Percentiles rank a stretch among this genome's conserved stretches.
These are phyloP conservation scores for Fusarium sp. DNA, from an alignment of 2,329 filamentous ascomycete genomes.

Conservation along the genomic window DNA sequence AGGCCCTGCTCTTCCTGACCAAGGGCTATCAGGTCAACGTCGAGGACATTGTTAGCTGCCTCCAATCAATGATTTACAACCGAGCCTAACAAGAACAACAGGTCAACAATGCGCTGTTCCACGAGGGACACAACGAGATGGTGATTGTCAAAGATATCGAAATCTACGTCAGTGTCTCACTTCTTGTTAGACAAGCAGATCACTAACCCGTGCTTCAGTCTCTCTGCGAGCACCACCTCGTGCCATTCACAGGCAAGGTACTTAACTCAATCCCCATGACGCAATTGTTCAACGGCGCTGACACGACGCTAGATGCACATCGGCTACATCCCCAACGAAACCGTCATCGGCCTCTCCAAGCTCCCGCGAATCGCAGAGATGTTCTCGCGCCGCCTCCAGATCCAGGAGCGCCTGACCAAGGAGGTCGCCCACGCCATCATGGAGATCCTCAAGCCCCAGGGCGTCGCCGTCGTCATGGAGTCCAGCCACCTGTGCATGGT, in stretches of 20 bases:
- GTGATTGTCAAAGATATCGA: constrained; percentile 99
- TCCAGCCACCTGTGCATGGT: constrained; percentile 98
- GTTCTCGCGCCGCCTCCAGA: constrained; percentile 93
- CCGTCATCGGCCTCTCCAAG: constrained; percentile 96
- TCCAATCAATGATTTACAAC: not conserved
- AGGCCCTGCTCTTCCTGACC: constrained; percentile 96
- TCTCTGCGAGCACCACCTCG: constrained; percentile 96
- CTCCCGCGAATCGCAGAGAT: constrained; percentile 96
- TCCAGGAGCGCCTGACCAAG: constrained; percentile 96
- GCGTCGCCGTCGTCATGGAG: constrained; percentile 98
- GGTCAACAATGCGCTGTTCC: constrained; percentile 92
- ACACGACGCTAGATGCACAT: constrained; percentile 88
- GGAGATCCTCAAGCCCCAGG: constrained; percentile 92
- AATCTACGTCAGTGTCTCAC: constrained; percentile 65
- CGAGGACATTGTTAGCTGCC: constrained; percentile 75
- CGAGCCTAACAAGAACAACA: no score
- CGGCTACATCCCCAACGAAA: constrained; percentile 92
- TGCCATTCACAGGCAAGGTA: constrained; percentile 96
- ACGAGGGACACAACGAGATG: constrained; percentile 96
- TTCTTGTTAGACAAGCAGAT: not conserved
- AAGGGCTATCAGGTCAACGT: constrained; percentile 98
- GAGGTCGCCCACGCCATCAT: constrained; percentile 95
- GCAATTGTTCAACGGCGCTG: not conserved
- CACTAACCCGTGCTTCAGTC: constrained; percentile 64
- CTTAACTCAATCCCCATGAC: constrained; percentile 12